phyloP scores from a whole-genome alignment of 2,329 filamentous ascomycete genomes.

The Bipolaris sorokiniana region DNA sequence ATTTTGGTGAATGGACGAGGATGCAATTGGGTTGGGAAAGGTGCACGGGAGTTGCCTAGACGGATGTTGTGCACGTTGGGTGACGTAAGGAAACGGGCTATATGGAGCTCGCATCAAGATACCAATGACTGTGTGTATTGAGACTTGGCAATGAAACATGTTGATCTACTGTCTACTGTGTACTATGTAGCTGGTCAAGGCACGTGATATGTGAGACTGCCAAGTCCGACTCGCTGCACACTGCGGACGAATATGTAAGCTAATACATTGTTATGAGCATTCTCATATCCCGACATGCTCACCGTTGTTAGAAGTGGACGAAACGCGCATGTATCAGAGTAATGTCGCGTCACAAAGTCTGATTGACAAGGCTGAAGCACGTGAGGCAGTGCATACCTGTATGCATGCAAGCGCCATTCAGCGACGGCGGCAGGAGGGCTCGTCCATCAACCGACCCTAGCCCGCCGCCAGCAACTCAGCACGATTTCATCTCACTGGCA shows the following conservation, averaged over 20 bases:
- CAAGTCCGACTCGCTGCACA: background rate
- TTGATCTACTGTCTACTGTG: too few species aligned
- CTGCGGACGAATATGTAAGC: background rate
- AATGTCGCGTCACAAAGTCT: background rate
- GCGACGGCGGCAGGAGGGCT: slow-evolving; percentile 5
- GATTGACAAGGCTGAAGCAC: slow-evolving; percentile 5
- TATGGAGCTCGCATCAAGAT: slow-evolving; percentile 2
- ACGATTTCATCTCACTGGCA: slow-evolving; percentile 5
- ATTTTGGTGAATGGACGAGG: slow-evolving; percentile 2
- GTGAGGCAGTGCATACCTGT: slow-evolving; percentile 2
- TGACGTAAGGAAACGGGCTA: background rate
- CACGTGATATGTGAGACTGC: background rate
- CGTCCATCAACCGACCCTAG: slow-evolving; percentile 9
- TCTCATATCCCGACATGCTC: too few species aligned
- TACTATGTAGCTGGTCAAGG: background rate
- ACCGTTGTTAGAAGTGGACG: background rate
- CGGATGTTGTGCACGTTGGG: background rate
- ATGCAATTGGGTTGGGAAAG: background rate
- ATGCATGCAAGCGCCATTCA: slow-evolving; percentile 11
- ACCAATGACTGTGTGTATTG: slow-evolving; percentile 1
- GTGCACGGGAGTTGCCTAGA: background rate
- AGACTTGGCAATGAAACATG: background rate
- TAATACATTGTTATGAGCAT: too few species aligned
- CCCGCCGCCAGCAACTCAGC: slow-evolving; percentile 16
- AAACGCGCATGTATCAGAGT: background rate